These are phyloP conservation scores for Paraphaeosphaeria minitans DNA, from an alignment of 2,329 filamentous ascomycete species.

Conservation along the genomic window DNA sequence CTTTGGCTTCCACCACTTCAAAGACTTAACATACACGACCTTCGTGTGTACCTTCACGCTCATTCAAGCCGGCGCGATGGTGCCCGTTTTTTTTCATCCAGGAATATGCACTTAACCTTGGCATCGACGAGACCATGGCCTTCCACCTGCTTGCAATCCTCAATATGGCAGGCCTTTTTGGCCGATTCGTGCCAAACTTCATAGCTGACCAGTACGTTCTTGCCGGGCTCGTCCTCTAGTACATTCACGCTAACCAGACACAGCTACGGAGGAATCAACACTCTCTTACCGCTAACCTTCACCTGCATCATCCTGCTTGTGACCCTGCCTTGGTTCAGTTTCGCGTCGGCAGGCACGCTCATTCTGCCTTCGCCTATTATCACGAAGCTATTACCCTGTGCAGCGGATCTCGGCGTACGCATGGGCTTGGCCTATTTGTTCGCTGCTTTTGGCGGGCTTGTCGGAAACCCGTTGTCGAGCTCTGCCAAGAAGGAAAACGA, in stretches of 20 bases:
- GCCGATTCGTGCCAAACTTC: slow-evolving; percentile 50
- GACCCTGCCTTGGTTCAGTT: slow-evolving; percentile 22
- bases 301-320: too few species aligned
- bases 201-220: slow-evolving; percentile 42
- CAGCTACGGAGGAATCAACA: too few species aligned
- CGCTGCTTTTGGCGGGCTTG: slow-evolving; percentile 55
- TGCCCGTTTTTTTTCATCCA: slow-evolving; percentile 31
- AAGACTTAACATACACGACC: slow-evolving; percentile 23
- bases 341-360: slow-evolving; percentile 51
- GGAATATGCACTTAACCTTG: slow-evolving; percentile 24
- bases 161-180: slow-evolving; percentile 60
- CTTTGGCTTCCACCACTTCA: slow-evolving; percentile 21
- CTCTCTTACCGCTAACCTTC: too few species aligned
- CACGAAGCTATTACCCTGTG: slow-evolving; percentile 44
- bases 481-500: slow-evolving; percentile 51
- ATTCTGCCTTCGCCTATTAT: slow-evolving; percentile 49
- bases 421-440: slow-evolving; percentile 59
- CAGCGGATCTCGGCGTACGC: slow-evolving; percentile 50
- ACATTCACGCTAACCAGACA: slow-evolving; percentile 16
- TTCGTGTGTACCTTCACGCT: slow-evolving; percentile 25
- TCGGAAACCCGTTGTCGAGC: slow-evolving; percentile 60
- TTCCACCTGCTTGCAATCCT: slow-evolving; percentile 70
- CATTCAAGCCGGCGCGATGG: slow-evolving; percentile 20
- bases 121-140: slow-evolving; percentile 52
- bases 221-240: slow-evolving; percentile 33